A percentile compares a stretch with the other conserved stretches of the same genome.
These are phyloP conservation scores for Plasmodium knowlesi DNA, from an alignment of 169 alveolate genomes.

Conservation along the genomic window DNA sequence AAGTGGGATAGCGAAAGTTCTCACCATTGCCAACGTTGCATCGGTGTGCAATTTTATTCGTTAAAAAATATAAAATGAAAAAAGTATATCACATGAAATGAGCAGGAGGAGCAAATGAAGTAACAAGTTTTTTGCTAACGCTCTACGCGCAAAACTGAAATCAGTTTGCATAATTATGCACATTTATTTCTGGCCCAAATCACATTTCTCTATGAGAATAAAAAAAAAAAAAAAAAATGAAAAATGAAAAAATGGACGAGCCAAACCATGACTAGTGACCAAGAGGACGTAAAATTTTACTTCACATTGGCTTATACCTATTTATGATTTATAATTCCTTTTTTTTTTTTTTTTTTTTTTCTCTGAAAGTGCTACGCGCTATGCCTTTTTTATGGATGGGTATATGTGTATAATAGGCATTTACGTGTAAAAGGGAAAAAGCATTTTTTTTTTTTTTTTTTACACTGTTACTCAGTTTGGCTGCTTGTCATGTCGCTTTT, in stretches of 20 bases:
- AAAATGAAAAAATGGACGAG: not conserved
- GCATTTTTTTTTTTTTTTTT: not conserved
- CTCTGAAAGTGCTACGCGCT: not conserved
- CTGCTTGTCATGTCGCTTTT: not conserved
- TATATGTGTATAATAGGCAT: not conserved
- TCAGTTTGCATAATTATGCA: not conserved
- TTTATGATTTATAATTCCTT: not conserved
- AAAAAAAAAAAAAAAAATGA: not conserved
- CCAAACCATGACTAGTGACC: not conserved
- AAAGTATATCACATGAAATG: not conserved
- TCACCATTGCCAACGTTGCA: not conserved
- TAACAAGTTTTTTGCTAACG: not conserved
- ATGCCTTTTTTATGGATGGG: slow-evolving; percentile 4
- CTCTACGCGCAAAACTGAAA: not conserved
- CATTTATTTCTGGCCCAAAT: not conserved
- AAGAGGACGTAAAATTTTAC: not conserved
- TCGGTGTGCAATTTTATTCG: not conserved
- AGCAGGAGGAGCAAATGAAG: not conserved
- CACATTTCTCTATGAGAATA: not conserved
- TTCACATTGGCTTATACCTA: not conserved
- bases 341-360: not conserved
- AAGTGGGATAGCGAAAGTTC: not conserved
- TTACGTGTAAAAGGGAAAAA: not conserved
- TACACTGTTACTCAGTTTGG: not conserved
- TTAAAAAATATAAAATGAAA: not conserved